Evolutionary conservation across 305 asterid species (phyloP).

Genomic region (Fraxinus velutina): DNA sequence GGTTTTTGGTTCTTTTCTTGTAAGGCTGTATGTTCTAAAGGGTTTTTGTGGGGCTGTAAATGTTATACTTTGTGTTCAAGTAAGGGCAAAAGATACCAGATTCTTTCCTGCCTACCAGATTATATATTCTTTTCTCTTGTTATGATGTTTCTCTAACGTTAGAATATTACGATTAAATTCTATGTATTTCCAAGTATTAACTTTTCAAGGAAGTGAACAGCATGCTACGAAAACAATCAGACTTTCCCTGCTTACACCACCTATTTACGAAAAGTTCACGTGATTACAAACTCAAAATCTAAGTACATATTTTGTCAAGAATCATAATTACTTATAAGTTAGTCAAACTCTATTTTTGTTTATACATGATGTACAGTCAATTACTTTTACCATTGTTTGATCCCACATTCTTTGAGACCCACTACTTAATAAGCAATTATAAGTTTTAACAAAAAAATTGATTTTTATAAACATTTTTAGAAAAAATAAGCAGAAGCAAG

Average conservation of each 20-base stretch:
- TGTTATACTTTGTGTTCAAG: constrained; percentile 50
- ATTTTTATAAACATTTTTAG: too few relatives aligned
- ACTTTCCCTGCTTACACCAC: background rate
- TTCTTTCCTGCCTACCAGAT: constrained; percentile 20
- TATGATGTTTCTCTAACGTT: background rate
- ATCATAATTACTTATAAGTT: too few relatives aligned
- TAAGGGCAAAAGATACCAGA: constrained; percentile 26
- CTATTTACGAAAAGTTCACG: background rate
- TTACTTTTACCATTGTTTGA: too few relatives aligned
- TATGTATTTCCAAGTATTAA: background rate
- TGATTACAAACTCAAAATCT: background rate
- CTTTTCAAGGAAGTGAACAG: background rate
- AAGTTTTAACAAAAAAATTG: background rate
- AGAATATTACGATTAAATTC: background rate
- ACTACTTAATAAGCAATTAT: background rate
- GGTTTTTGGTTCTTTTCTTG: constrained; percentile 64
- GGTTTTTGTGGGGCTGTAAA: constrained; percentile 45
- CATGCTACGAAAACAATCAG: background rate
- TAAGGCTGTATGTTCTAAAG: constrained; percentile 45
- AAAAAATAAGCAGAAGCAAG: too few relatives aligned
- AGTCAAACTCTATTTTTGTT: background rate
- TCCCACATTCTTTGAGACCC: background rate
- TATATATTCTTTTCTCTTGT: background rate
- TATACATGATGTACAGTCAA: background rate
- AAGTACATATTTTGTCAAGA: background rate